A percentile compares a stretch with the other conserved stretches of the same genome.
Conservation (phyloP, 768 basidiomycete genomes). For the Trametes punicea region DNA sequence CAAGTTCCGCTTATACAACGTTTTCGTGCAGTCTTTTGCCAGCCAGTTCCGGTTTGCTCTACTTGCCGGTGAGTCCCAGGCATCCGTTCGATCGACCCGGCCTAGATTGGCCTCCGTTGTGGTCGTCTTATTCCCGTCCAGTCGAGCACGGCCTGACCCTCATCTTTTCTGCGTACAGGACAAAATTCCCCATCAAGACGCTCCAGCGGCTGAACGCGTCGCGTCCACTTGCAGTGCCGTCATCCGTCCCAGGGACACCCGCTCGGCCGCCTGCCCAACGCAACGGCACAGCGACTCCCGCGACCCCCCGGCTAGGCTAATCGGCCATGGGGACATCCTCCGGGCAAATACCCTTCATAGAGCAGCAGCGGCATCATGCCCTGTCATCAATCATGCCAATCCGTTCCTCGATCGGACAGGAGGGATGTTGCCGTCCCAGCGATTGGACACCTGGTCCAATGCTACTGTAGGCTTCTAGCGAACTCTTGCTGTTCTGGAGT, state of each 20-base stretch:
- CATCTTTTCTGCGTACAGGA: conserved; percentile 45
- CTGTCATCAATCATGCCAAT: conserved; percentile 1
- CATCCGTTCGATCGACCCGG: background rate
- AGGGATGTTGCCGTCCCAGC: background rate
- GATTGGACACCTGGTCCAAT: background rate
- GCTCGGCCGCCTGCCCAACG: conserved; percentile 1
- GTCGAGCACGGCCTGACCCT: background rate
- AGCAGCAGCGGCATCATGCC: background rate
- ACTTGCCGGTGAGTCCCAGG: conserved; percentile 75
- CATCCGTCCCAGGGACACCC: conserved; percentile 9
- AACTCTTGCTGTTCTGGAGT: background rate
- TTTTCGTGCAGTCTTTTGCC: conserved; percentile 73
- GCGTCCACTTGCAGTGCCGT: conserved; percentile 23
- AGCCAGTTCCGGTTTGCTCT: conserved; percentile 89
- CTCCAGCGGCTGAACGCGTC: conserved; percentile 75
- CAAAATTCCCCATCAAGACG: conserved; percentile 93
- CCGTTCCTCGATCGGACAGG: conserved; percentile 1
- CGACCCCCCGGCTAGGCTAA: conserved; percentile 12
- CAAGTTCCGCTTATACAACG: background rate
- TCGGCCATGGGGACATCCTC: background rate
- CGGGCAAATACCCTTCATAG: background rate
- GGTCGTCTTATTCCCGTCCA: background rate
- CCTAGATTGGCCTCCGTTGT: background rate
- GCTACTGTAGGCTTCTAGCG: background rate
- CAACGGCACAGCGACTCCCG: conserved; percentile 13